A percentile compares a stretch with the other conserved stretches of the same genome.
phyloP scores from a whole-genome alignment of 257 asterid genomes.

The Ilex asprella region DNA sequence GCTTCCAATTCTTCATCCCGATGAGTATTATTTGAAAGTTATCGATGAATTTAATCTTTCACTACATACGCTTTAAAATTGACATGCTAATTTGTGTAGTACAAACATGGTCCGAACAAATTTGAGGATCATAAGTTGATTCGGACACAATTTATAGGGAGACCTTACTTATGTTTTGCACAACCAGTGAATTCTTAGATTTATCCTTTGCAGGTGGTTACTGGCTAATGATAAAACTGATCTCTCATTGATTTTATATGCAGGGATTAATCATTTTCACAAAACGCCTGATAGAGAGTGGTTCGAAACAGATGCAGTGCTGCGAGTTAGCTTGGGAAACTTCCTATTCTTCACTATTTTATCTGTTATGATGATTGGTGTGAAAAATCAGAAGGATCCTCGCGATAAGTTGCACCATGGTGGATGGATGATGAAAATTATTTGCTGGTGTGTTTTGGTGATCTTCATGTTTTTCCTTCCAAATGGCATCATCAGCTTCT shows the following conservation, averaged over 20 bases:
- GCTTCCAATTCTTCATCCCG: background rate
- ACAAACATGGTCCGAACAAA: too few relatives aligned
- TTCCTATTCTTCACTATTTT: conserved; percentile 79
- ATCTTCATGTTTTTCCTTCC: conserved; percentile 89
- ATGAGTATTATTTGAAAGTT: background rate
- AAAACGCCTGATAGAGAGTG: conserved; percentile 90
- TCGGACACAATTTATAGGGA: background rate
- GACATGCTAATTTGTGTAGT: too few relatives aligned
- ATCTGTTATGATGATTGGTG: conserved; percentile 77
- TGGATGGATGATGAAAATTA: conserved; percentile 91
- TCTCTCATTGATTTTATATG: conserved; percentile 11
- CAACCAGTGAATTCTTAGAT: background rate
- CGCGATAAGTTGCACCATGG: conserved; percentile 91
- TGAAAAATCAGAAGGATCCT: conserved; percentile 86
- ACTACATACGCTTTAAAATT: too few relatives aligned
- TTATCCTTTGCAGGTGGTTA: background rate
- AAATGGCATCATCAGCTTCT: conserved; percentile 77
- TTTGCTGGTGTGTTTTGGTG: conserved; percentile 84
- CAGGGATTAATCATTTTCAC: conserved; percentile 92
- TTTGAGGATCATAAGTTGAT: background rate
- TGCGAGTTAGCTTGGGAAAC: conserved; percentile 95
- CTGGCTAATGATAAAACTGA: conserved; percentile 3
- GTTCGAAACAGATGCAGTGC: conserved; percentile 95
- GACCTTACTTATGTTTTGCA: background rate
- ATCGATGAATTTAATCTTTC: too few relatives aligned